Conservation (phyloP, 75 land plant genomes). For the Larix kaempferi region DNA sequence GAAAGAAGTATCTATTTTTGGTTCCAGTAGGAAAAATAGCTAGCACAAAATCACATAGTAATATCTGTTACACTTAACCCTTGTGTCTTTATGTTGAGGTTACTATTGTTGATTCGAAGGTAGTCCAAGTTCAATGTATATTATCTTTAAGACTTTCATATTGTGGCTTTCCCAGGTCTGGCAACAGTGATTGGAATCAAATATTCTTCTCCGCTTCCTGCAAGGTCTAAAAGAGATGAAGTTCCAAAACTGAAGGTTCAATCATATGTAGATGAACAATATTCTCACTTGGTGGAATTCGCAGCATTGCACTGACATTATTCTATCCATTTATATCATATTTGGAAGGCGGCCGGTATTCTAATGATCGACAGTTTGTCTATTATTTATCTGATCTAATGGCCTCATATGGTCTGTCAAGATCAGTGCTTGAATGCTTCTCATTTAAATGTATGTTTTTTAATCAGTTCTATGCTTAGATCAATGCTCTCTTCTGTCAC, state of each 20-base stretch:
- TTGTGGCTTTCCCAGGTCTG: neutral
- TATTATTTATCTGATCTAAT: no score
- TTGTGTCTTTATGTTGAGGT: neutral
- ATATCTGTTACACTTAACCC: neutral
- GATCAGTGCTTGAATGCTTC: no score
- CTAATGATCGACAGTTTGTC: no score
- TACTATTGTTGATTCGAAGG: neutral
- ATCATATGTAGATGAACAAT: constrained; percentile 7
- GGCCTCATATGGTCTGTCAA: no score
- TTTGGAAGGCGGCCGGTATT: neutral
- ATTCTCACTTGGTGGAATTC: constrained; percentile 9
- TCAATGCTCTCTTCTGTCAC: no score
- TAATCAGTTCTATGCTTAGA: no score
- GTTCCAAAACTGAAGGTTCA: constrained; percentile 2
- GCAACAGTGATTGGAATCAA: constrained; percentile 13
- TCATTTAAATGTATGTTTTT: no score
- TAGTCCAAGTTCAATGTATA: neutral
- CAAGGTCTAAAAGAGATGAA: neutral
- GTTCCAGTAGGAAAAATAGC: neutral
- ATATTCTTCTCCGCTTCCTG: constrained; percentile 1
- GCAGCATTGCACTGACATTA: constrained; percentile 3
- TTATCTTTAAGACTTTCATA: neutral
- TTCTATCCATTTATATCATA: neutral
- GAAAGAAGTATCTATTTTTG: neutral
- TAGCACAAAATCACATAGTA: neutral